Conservation (phyloP, 768 basidiomycete species). For the Pholiota microspora region DNA sequence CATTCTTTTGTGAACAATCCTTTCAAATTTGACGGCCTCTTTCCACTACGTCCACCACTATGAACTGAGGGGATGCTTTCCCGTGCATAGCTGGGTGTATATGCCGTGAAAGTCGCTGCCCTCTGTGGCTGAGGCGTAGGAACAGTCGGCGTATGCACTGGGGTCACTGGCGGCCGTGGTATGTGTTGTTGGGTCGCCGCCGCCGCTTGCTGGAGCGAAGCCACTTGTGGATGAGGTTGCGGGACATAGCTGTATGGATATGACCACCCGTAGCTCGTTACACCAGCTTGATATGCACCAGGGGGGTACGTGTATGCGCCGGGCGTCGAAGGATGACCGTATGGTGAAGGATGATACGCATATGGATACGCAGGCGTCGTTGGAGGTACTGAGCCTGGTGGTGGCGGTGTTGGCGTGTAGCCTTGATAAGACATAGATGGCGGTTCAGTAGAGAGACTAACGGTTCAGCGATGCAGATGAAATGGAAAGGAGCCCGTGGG, state of each 20-base stretch:
- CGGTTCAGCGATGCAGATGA: not conserved
- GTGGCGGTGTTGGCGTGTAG: conserved; percentile 20
- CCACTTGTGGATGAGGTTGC: conserved; percentile 33
- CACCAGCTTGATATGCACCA: conserved; percentile 57
- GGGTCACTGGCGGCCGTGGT: conserved; percentile 20
- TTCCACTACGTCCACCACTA: conserved; percentile 44
- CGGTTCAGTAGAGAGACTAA: not conserved
- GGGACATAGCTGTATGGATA: conserved; percentile 65
- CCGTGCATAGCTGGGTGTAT: conserved; percentile 49
- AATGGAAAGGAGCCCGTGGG: not conserved
- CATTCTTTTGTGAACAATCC: conserved; percentile 82
- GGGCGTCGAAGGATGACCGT: conserved; percentile 40
- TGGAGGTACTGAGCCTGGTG: conserved; percentile 22
- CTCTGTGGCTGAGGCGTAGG: conserved; percentile 33
- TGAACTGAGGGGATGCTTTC: conserved; percentile 42
- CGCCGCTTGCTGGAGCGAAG: conserved; percentile 18
- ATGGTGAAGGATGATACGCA: conserved; percentile 54
- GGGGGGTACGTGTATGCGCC: conserved; percentile 51
- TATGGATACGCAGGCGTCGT: conserved; percentile 64
- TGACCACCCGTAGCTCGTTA: conserved; percentile 73
- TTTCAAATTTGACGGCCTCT: conserved; percentile 67
- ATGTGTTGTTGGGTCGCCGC: conserved; percentile 18
- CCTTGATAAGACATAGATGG: conserved; percentile 20
- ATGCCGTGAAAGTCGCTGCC: conserved; percentile 53
- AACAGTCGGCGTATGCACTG: conserved; percentile 23